Conservation (phyloP, 495 filamentous ascomycete species). For the Aspergillus incahuasiensis region DNA sequence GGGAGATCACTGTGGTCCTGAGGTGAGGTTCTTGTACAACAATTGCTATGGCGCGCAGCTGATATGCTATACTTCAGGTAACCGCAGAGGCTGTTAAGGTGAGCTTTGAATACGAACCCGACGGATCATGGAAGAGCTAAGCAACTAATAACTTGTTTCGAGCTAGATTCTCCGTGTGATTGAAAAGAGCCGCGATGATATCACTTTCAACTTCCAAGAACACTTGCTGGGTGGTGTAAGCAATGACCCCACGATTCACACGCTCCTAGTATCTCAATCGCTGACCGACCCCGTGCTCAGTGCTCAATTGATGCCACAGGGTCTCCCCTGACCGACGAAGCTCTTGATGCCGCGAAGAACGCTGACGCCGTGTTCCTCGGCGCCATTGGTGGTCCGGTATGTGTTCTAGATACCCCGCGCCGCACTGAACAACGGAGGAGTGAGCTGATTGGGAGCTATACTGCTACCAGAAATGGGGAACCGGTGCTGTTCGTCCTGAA, state of each 20-base stretch:
- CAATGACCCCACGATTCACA: background rate
- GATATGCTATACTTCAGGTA: conserved; percentile 34
- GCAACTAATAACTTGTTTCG: background rate
- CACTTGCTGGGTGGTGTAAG: conserved; percentile 91
- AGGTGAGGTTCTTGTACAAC: conserved; percentile 52
- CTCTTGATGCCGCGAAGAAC: conserved; percentile 77
- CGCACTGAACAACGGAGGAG: background rate
- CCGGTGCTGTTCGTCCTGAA: conserved; percentile 82
- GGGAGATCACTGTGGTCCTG: conserved; percentile 93
- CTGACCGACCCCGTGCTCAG: conserved; percentile 11
- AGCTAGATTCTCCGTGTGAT: conserved; percentile 61
- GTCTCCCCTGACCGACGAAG: conserved; percentile 74
- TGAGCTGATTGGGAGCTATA: background rate
- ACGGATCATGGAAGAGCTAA: conserved; percentile 5
- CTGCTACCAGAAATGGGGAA: conserved; percentile 76
- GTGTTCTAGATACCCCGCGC: conserved; percentile 16
- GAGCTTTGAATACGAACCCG: conserved; percentile 14
- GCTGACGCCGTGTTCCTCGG: conserved; percentile 92
- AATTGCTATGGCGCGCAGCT: conserved; percentile 1
- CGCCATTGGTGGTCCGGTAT: conserved; percentile 87
- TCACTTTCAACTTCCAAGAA: conserved; percentile 85
- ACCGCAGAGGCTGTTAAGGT: conserved; percentile 83
- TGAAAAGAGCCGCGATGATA: conserved; percentile 60
- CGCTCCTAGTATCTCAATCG: background rate
- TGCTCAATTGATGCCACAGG: conserved; percentile 84